These are phyloP conservation scores for Auricularia cornea DNA, from an alignment of 768 basidiomycete species.

Conservation along the genomic window DNA sequence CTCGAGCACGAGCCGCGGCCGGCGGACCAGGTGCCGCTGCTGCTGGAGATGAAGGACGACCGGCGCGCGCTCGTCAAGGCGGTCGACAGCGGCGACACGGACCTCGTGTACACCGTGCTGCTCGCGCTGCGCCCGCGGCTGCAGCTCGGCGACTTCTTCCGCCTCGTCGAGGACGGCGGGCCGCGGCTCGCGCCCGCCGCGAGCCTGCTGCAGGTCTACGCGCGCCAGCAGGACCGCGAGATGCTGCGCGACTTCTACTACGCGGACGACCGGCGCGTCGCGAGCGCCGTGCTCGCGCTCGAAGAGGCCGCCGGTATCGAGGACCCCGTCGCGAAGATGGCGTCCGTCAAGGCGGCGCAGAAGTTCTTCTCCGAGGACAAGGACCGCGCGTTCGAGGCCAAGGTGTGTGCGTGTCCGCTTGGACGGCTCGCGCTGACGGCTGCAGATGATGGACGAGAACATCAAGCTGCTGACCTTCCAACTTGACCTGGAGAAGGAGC, in stretches of 20 bases:
- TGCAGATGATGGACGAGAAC: slow-evolving; percentile 87
- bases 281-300: slow-evolving; percentile 82
- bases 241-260: slow-evolving; percentile 96
- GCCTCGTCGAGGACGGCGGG: slow-evolving; percentile 86
- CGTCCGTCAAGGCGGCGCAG: slow-evolving; percentile 70
- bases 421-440: not conserved
- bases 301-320: slow-evolving; percentile 72
- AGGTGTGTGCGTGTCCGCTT: slow-evolving; percentile 47
- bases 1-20: slow-evolving; percentile 86
- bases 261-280: slow-evolving; percentile 90
- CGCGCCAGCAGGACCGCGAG: slow-evolving; percentile 80
- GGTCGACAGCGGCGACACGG: slow-evolving; percentile 90
- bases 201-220: slow-evolving; percentile 80
- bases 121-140: slow-evolving; percentile 78
- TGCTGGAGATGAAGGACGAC: slow-evolving; percentile 93
- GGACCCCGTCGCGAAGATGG: slow-evolving; percentile 66
- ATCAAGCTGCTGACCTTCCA: slow-evolving; percentile 68
- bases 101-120: slow-evolving; percentile 92
- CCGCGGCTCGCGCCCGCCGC: slow-evolving; percentile 63
- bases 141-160: slow-evolving; percentile 87
- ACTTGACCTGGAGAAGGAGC: slow-evolving; percentile 81
- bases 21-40: slow-evolving; percentile 88
- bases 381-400: slow-evolving; percentile 83
- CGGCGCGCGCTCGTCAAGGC: slow-evolving; percentile 80
- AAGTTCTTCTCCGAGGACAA: slow-evolving; percentile 96